phyloP scores from a whole-genome alignment of 140 eudicot genomes.

The Senecio squalidus region DNA sequence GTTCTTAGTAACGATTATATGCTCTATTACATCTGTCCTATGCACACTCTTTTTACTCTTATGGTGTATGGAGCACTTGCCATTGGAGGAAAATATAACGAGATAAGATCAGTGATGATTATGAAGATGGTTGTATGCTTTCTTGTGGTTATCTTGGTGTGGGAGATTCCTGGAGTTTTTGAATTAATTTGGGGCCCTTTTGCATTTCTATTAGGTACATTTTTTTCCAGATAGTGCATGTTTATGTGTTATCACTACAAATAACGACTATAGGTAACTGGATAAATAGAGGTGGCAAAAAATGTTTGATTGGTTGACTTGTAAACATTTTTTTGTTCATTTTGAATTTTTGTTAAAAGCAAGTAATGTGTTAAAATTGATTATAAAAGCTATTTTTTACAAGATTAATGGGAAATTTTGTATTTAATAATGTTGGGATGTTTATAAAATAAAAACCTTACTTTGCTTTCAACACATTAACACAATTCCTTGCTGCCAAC shows the following conservation, averaged over 20 bases:
- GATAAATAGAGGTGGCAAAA: not conserved
- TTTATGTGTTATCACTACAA: not conserved
- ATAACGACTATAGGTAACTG: not conserved
- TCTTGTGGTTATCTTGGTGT: slow-evolving; percentile 64
- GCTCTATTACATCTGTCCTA: slow-evolving; percentile 91
- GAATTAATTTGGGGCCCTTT: slow-evolving; percentile 80
- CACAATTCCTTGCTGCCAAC: too few species aligned
- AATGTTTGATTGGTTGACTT: too few species aligned
- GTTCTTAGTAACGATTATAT: slow-evolving; percentile 82
- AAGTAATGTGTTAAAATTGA: too few species aligned
- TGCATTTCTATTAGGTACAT: slow-evolving; percentile 63
- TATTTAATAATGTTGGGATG: too few species aligned
- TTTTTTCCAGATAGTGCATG: not conserved
- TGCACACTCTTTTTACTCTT: slow-evolving; percentile 95
- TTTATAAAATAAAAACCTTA: too few species aligned
- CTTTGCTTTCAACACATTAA: too few species aligned
- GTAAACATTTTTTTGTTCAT: too few species aligned
- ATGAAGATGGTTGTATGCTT: slow-evolving; percentile 63
- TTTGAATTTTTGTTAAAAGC: too few species aligned
- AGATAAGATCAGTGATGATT: slow-evolving; percentile 74
- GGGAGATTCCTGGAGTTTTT: slow-evolving; percentile 97
- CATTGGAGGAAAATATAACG: slow-evolving; percentile 77
- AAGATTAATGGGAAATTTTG: too few species aligned
- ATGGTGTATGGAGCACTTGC: slow-evolving; percentile 99
- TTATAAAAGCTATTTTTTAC: too few species aligned